Percentiles rank a stretch among this genome's conserved stretches.
Evolutionary conservation across 495 filamentous ascomycete genomes (phyloP).

Genomic region (Margaritispora aquatica): DNA sequence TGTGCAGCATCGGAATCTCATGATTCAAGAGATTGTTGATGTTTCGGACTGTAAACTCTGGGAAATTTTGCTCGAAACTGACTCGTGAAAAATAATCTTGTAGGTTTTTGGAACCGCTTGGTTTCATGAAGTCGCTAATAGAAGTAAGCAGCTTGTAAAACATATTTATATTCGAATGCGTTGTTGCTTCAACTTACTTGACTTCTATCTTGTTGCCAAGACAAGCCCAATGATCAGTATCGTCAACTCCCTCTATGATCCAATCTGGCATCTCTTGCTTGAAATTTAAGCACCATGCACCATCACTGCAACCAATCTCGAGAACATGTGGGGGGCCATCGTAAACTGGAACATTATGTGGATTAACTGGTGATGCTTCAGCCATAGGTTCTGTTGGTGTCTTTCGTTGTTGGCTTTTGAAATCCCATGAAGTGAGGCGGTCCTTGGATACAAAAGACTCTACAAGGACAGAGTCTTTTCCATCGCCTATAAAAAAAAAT

Average conservation of each 20-base stretch:
- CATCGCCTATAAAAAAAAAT: no score
- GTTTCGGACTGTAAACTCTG: conserved; percentile 23
- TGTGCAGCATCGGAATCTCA: conserved; percentile 15
- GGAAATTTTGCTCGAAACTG: conserved; percentile 9
- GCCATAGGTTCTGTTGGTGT: background rate
- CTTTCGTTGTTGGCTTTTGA: background rate
- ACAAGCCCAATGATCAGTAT: conserved; percentile 21
- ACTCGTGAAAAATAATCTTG: conserved; percentile 17
- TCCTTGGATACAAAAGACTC: conserved; percentile 5
- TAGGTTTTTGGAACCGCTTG: background rate
- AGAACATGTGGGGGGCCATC: conserved; percentile 16
- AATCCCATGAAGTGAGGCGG: conserved; percentile 13
- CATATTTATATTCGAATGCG: no score
- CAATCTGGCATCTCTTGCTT: conserved; percentile 21
- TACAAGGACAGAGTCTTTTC: background rate
- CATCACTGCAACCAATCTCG: conserved; percentile 25
- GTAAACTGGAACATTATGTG: conserved; percentile 4
- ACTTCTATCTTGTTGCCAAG: conserved; percentile 1
- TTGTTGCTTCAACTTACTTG: no score
- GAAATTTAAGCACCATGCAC: conserved; percentile 20
- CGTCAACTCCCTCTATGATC: conserved; percentile 26
- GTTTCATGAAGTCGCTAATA: conserved; percentile 20
- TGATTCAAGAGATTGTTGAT: conserved; percentile 18
- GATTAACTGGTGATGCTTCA: background rate
- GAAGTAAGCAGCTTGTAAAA: background rate